Evolutionary conservation across 2,329 filamentous ascomycete genomes (phyloP), one percentile per base, ranked within the genome.

Genomic region (Colletotrichum limetticola): DNA sequence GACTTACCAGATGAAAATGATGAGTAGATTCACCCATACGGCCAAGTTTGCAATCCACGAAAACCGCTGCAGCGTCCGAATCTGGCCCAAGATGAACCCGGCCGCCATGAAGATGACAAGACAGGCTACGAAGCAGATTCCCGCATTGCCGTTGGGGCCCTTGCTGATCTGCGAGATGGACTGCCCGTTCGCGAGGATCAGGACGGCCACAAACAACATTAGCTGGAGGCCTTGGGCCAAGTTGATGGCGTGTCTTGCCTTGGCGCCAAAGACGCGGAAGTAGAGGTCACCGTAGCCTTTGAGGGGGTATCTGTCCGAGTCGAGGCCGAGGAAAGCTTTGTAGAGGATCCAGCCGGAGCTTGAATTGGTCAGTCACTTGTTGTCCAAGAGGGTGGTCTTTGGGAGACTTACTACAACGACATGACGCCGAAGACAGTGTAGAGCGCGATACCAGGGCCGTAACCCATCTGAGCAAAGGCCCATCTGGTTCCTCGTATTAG

Each of bases 31-130:
- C 63, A 90, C 76, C 86, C 87, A 91, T 11, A 91, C 85, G 1
- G 88, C 85, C 19, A 86, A 76, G 74, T 89, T 90, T 16, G 89
- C 88, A 1, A 91, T 78, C 85, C 86, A 90, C 5, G 87, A 86
- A 64, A 88, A 87, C 11, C 82, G 80, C 76, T 88, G 85, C 42
- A 91, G 81, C 0, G 88, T 90, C 7, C 89, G 84, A 58, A 91
- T 86, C 75, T 90, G 89, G 3, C 87, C 87, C 4, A 90, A 74
- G 11, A 89, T 32, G 70, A 90, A 87, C 19, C 89, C 89, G 7
- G 82, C 82, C 12, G 85, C 76, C 62, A 85, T 84, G 75, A 87
- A 89, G 19, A 90, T 80, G 24, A 89, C 76, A 14, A 85, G 83
- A 75, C 87, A 89, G 9, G 86, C 84, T 53, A 86, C 82, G 78